phyloP scores from a whole-genome alignment of 2,329 filamentous ascomycete species.

The Geosmithia flava region DNA sequence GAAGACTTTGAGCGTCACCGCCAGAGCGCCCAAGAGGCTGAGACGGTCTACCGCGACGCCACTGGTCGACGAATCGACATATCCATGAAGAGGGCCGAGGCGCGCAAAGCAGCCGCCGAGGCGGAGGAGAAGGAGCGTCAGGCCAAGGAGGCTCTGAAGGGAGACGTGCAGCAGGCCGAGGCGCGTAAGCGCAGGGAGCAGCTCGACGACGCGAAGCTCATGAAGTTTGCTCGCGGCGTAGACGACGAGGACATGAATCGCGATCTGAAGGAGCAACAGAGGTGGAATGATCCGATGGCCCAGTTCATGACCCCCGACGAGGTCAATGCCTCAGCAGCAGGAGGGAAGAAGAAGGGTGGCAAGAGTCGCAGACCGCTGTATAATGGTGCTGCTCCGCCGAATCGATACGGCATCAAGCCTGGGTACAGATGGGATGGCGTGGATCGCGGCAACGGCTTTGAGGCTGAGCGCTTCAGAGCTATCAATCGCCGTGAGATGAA shows the following conservation, averaged over 20 bases:
- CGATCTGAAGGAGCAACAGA: slow-evolving; percentile 60
- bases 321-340: slow-evolving; percentile 11
- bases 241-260: slow-evolving; percentile 82
- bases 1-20: slow-evolving; percentile 31
- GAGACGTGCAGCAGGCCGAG: slow-evolving; percentile 70
- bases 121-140: slow-evolving; percentile 60
- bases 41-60: slow-evolving; percentile 92
- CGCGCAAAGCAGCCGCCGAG: slow-evolving; percentile 50
- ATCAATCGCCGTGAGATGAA: slow-evolving; percentile 66
- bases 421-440: slow-evolving; percentile 97
- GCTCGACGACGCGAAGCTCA: slow-evolving; percentile 68
- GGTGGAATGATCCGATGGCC: slow-evolving; percentile 94
- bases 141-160: slow-evolving; percentile 60
- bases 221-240: slow-evolving; percentile 66
- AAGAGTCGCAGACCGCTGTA: slow-evolving; percentile 53
- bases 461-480: slow-evolving; percentile 83
- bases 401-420: slow-evolving; percentile 85
- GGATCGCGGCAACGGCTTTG: slow-evolving; percentile 86
- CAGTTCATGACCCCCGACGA: slow-evolving; percentile 50
- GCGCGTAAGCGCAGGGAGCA: slow-evolving; percentile 51
- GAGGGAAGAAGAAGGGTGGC: slow-evolving; percentile 10
- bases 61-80: slow-evolving; percentile 91
- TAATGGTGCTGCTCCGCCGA: slow-evolving; percentile 68
- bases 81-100: slow-evolving; percentile 78
- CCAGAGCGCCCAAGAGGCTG: slow-evolving; percentile 41